These are phyloP conservation scores for Phytophthora tubulina DNA, from an alignment of 352 stramenopile species.

Conservation along the genomic window DNA sequence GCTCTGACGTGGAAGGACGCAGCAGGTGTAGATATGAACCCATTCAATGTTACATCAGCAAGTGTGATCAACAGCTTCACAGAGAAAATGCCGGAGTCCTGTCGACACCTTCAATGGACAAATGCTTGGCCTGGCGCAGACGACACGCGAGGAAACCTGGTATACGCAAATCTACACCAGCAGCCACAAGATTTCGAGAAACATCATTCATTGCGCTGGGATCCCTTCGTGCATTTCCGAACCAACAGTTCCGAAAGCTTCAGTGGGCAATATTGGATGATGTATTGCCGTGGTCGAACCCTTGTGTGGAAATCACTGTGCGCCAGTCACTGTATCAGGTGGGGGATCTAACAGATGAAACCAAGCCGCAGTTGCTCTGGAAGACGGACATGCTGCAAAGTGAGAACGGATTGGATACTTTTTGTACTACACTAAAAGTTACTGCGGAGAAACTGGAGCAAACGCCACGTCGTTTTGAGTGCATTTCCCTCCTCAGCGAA, in stretches of 20 bases:
- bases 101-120: constrained; percentile 48
- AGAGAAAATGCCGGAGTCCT: constrained; percentile 36
- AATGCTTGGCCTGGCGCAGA: constrained; percentile 43
- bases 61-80: constrained; percentile 49
- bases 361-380: constrained; percentile 39
- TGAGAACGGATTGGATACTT: not conserved
- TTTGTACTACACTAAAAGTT: not conserved
- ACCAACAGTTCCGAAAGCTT: constrained; percentile 56
- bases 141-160: constrained; percentile 49
- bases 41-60: constrained; percentile 39
- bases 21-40: constrained; percentile 42
- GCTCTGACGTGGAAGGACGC: constrained; percentile 28
- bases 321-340: constrained; percentile 61
- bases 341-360: constrained; percentile 45
- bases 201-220: constrained; percentile 39
- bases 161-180: constrained; percentile 48
- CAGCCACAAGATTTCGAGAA: constrained; percentile 30
- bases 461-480: constrained; percentile 5
- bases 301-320: constrained; percentile 45
- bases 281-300: constrained; percentile 50
- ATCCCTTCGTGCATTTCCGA: constrained; percentile 46
- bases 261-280: constrained; percentile 51
- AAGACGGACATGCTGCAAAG: not conserved
- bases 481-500: constrained; percentile 2
- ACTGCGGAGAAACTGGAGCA: not conserved